Conservation (phyloP, 768 basidiomycete species). For the Hysterangium stoloniferum region DNA sequence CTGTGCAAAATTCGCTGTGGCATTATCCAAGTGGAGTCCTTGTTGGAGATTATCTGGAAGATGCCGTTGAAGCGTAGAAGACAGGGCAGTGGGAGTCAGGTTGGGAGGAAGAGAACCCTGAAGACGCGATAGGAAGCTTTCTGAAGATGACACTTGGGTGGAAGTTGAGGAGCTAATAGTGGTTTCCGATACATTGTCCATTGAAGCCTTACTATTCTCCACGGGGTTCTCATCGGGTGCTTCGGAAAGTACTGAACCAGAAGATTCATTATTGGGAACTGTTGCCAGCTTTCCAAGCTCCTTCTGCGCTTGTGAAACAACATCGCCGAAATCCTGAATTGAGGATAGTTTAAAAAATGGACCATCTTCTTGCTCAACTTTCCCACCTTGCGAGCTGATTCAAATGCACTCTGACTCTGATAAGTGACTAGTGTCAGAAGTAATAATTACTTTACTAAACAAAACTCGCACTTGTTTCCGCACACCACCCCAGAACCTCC, state of each 20-base stretch:
- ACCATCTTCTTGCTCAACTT: background rate
- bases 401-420: slow-evolving; percentile 63
- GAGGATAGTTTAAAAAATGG: slow-evolving; percentile 2
- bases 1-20: slow-evolving; percentile 58
- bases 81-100: slow-evolving; percentile 29
- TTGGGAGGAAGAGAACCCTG: slow-evolving; percentile 71
- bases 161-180: slow-evolving; percentile 8
- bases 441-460: background rate
- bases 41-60: slow-evolving; percentile 61
- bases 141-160: slow-evolving; percentile 19
- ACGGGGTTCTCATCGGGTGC: slow-evolving; percentile 16
- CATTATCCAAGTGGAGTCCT: slow-evolving; percentile 34
- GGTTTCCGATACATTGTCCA: slow-evolving; percentile 22
- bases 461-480: slow-evolving; percentile 63
- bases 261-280: slow-evolving; percentile 7
- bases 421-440: slow-evolving; percentile 3
- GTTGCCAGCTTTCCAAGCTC: slow-evolving; percentile 56
- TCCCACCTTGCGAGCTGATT: slow-evolving; percentile 52
- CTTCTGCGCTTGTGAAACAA: slow-evolving; percentile 73
- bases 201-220: slow-evolving; percentile 21
- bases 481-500: slow-evolving; percentile 86
- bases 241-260: slow-evolving; percentile 13
- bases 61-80: slow-evolving; percentile 56
- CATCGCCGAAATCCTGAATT: slow-evolving; percentile 49
- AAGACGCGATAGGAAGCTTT: slow-evolving; percentile 56